Percentiles rank a stretch among this genome's conserved stretches.
These are phyloP conservation scores for Penstemon barbatus DNA, from an alignment of 257 asterid species.

Conservation along the genomic window DNA sequence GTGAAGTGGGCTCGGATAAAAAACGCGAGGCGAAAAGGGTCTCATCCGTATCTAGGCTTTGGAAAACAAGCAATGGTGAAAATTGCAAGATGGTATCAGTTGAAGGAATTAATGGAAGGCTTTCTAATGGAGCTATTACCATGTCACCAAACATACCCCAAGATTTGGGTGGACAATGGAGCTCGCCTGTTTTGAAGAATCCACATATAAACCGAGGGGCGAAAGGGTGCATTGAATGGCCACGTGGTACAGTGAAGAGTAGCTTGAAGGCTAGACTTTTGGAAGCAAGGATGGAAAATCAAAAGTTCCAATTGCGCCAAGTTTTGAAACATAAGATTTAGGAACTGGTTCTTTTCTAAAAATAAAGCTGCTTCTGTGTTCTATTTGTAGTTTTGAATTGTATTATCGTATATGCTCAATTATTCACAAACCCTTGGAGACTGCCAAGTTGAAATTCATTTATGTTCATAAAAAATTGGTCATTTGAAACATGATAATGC, in stretches of 20 bases:
- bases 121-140: slow-evolving; percentile 40
- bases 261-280: slow-evolving; percentile 74
- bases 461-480: no score
- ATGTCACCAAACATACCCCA: slow-evolving; percentile 62
- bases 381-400: no score
- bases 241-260: slow-evolving; percentile 56
- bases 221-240: slow-evolving; percentile 95
- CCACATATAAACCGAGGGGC: slow-evolving; percentile 64
- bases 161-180: slow-evolving; percentile 61
- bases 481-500: no score
- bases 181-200: slow-evolving; percentile 61
- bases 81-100: slow-evolving; percentile 41
- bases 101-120: slow-evolving; percentile 48
- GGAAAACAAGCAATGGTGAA: slow-evolving; percentile 46
- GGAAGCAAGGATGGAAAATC: slow-evolving; percentile 87
- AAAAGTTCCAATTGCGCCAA: slow-evolving; percentile 85
- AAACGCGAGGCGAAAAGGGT: slow-evolving; percentile 37
- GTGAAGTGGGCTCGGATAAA: slow-evolving; percentile 33
- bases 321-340: slow-evolving; percentile 86
- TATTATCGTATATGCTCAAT: no score
- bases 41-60: slow-evolving; percentile 37
- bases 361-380: no score
- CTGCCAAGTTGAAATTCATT: no score
- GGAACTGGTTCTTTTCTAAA: not conserved
- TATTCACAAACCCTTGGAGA: no score